Evolutionary conservation across 2,329 filamentous ascomycete species (phyloP).

Genomic region (Tolypocladium ophioglossoides): DNA sequence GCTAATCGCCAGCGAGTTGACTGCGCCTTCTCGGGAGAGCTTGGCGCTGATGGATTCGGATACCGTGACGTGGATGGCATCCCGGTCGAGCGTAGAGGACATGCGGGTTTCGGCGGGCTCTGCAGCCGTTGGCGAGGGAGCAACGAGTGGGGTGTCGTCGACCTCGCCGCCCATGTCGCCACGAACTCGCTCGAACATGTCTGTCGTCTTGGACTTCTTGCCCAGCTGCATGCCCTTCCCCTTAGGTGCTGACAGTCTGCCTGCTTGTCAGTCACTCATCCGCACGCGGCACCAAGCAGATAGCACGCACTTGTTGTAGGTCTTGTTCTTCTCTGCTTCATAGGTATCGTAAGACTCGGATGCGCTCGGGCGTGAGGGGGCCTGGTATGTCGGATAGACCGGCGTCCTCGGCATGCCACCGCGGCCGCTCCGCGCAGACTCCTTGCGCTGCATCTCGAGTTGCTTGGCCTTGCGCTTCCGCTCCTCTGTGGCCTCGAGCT

Average conservation of each 20-base stretch:
- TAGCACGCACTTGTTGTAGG: conserved; percentile 59
- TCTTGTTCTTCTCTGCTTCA: conserved; percentile 95
- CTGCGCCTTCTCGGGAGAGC: conserved; percentile 74
- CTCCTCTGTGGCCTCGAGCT: conserved; percentile 94
- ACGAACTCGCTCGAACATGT: conserved; percentile 93
- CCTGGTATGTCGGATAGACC: conserved; percentile 80
- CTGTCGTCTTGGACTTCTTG: conserved; percentile 96
- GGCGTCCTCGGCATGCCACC: conserved; percentile 60
- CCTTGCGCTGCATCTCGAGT: conserved; percentile 96
- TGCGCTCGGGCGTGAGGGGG: conserved; percentile 61
- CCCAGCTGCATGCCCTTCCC: conserved; percentile 98
- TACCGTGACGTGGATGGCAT: conserved; percentile 80
- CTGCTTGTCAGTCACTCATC: not conserved
- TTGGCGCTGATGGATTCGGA: conserved; percentile 86
- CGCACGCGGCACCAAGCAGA: not conserved
- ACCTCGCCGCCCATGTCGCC: conserved; percentile 82
- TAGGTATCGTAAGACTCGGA: conserved; percentile 86
- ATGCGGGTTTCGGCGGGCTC: conserved; percentile 42
- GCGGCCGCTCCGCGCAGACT: conserved; percentile 70
- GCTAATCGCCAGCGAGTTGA: conserved; percentile 81
- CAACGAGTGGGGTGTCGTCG: conserved; percentile 65
- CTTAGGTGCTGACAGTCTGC: conserved; percentile 50
- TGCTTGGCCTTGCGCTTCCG: conserved; percentile 98
- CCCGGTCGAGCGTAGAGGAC: conserved; percentile 63
- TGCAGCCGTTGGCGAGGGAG: conserved; percentile 40